phyloP scores from a whole-genome alignment of 2,329 filamentous ascomycete species.

The Colletotrichum agaves region DNA sequence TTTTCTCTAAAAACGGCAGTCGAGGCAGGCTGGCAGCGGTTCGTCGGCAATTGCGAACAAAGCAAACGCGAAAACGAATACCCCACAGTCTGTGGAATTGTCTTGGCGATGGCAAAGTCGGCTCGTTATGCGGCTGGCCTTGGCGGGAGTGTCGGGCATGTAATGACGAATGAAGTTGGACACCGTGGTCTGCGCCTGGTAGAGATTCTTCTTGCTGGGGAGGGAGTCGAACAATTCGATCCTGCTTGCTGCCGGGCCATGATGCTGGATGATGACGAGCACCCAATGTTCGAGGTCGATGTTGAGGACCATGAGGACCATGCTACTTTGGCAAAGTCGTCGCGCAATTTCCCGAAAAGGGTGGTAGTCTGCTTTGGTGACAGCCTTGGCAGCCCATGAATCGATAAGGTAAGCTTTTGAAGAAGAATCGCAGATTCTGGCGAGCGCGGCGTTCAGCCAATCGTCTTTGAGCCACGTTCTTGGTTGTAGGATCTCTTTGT shows the following conservation, averaged over 20 bases:
- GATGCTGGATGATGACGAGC: not conserved
- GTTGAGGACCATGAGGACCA: not conserved
- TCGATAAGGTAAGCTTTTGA: not conserved
- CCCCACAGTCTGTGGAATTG: not conserved
- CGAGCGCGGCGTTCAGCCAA: not conserved
- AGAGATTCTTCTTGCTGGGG: not conserved
- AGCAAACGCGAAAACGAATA: not conserved
- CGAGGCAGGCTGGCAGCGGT: not conserved
- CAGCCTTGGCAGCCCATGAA: not conserved
- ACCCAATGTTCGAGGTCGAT: not conserved
- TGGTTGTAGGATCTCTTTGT: not conserved
- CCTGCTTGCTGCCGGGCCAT: not conserved
- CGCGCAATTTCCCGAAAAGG: not conserved
- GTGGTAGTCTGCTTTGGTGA: not conserved
- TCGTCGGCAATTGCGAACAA: not conserved
- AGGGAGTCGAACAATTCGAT: not conserved
- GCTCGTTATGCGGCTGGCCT: not conserved
- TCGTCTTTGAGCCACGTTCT: not conserved
- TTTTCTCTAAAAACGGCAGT: not conserved
- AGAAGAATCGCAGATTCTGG: not conserved
- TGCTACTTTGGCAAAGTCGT: not conserved
- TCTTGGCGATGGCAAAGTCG: not conserved
- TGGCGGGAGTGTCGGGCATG: not conserved
- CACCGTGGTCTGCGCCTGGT: not conserved
- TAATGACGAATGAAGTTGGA: not conserved